These are phyloP conservation scores for Diaporthe vexans DNA, from an alignment of 2,329 filamentous ascomycete species.

Conservation along the genomic window DNA sequence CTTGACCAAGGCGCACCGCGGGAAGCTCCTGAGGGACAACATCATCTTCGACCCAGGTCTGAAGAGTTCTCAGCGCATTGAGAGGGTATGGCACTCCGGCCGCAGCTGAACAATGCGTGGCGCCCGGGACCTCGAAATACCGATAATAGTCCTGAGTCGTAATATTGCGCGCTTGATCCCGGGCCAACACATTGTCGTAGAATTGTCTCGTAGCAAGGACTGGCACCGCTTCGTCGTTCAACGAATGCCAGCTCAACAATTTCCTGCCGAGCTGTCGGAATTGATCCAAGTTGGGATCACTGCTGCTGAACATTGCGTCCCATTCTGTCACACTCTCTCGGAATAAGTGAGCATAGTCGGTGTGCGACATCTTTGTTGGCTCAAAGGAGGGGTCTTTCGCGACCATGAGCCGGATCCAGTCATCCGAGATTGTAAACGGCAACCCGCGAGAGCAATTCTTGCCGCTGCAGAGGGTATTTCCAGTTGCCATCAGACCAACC, in stretches of 20 bases:
- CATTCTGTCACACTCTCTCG: background rate
- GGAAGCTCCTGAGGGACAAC: background rate
- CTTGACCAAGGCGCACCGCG: background rate
- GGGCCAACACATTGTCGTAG: background rate
- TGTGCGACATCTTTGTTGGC: conserved; percentile 4
- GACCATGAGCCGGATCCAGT: conserved; percentile 1
- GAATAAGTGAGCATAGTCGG: background rate
- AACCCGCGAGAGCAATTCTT: conserved; percentile 2
- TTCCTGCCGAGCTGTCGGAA: conserved; percentile 2
- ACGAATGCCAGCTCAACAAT: background rate
- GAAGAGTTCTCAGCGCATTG: background rate
- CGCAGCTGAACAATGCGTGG: background rate
- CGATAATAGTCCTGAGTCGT: conserved; percentile 12
- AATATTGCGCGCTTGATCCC: conserved; percentile 4
- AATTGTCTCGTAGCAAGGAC: background rate
- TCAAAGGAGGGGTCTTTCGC: background rate
- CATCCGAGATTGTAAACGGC: background rate
- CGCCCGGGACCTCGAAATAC: background rate
- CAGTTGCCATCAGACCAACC: background rate
- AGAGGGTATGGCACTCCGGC: background rate
- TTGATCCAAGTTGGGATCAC: background rate
- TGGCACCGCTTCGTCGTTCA: background rate
- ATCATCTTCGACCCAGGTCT: conserved; percentile 1
- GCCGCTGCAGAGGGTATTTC: background rate
- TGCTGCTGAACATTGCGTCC: conserved; percentile 9